A percentile compares a stretch with the other conserved stretches of the same genome.
These are phyloP conservation scores for Sonneratia caseolaris DNA, from an alignment of 345 rosid species.

Conservation along the genomic window DNA sequence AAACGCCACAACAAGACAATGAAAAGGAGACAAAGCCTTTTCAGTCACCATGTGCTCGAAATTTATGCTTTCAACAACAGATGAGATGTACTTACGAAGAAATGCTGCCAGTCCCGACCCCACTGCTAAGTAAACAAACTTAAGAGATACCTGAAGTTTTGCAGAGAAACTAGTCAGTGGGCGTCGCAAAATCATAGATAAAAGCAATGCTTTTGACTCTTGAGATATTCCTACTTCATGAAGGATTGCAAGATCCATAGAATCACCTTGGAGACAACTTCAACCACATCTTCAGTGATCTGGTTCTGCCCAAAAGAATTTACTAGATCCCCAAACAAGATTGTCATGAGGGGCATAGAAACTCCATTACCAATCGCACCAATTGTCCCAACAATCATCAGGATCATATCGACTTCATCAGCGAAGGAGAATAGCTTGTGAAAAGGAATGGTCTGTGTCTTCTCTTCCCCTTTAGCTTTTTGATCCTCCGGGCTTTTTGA, in stretches of 20 bases:
- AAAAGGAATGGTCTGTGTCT: conserved; percentile 44
- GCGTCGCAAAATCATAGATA: not conserved
- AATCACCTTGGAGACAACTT: conserved; percentile 46
- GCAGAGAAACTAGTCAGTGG: not conserved
- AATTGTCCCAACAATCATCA: conserved; percentile 64
- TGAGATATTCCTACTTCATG: too few relatives aligned
- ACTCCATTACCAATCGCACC: conserved; percentile 67
- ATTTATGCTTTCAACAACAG: not conserved
- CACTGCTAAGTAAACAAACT: conserved; percentile 71
- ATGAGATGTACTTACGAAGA: conserved; percentile 48
- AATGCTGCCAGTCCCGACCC: conserved; percentile 49
- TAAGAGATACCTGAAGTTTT: conserved; percentile 46
- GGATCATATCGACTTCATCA: conserved; percentile 39
- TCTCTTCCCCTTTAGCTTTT: conserved; percentile 38
- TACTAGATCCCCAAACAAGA: conserved; percentile 55
- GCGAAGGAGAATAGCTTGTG: conserved; percentile 69
- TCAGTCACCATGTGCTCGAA: not conserved
- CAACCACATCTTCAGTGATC: conserved; percentile 21
- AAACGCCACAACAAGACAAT: conserved; percentile 5
- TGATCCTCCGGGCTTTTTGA: not conserved
- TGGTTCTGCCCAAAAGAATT: conserved; percentile 66
- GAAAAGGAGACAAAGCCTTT: not conserved
- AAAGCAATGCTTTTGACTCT: not conserved
- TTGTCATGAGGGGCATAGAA: conserved; percentile 58
- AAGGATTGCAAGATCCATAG: too few relatives aligned